Base-by-base conservation (phyloP, 306 rosid species). In the Vigna radiata region DNA sequence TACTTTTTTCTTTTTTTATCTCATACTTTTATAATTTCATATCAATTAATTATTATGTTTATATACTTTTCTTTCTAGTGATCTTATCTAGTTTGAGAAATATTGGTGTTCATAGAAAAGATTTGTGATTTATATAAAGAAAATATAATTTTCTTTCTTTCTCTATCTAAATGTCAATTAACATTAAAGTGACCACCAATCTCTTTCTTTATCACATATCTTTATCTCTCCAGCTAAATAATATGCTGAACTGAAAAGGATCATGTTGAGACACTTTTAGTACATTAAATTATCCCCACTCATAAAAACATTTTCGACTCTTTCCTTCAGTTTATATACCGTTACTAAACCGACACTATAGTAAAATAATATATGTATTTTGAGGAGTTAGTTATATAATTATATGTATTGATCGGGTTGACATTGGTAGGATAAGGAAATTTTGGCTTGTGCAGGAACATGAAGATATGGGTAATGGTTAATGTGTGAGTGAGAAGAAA, bases 401-500 rank as follows among this genome's bases (percentile, higher is more conserved):
- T 3, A 21, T 59, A 55, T 55, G 4, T 55, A 61, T 14, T 12
- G 44, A 61, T 11, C 21, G 16, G 12, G 0, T 8, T 63, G 8
- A 14, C 10, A 62, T 62, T 62, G 8, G 10, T 18, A 36, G 53
- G 77, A 70, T 13, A 60, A 70, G 18, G 43, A 71, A 62, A 25
- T 39, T 50, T 71, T 43, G 70, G 56, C 29, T 65, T 65, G 7
- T 41, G 77, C 59, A 67, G 66, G 80, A 29, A 78, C 66, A 37
- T 56, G 69, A 55, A 55, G 50, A 75, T 58, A 66, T 73, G 61
- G 77, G 80, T 41, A 17, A 14, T 62, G 63, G 62, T 62, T 74
- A 2, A 25, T 47, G 15, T 11, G 64, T 66, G 36, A 71, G 41
- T 46, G 39, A 72, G 86, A 81, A 49, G 12, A 75, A 59, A 50